Base-by-base conservation (phyloP, 345 rosid genomes). In the Linum usitatissimum region DNA sequence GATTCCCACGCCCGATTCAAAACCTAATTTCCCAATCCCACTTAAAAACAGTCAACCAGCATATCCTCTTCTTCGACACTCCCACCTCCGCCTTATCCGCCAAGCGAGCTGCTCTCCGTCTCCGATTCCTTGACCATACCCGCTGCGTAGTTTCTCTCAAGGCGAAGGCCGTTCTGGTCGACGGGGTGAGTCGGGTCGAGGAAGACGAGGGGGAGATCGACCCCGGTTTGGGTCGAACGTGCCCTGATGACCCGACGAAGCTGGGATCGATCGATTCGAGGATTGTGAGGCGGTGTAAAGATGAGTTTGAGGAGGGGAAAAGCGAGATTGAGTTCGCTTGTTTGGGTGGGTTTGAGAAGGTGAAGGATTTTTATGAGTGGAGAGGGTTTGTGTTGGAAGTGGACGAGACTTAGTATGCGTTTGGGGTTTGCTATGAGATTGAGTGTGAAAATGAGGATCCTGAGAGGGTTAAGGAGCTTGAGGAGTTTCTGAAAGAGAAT, bases 201-300 rank as follows among this genome's bases (percentile, higher is more conserved):
- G 95, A 92, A 71, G 93, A 89, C 61, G 95, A 85, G 73, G 98
- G 87, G 72, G 90, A 92, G 1, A 53, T 89, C 42, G 88, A 87
- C 1, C 75, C 70, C 0, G 67, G 4, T 3, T 13, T 65, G 3
- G 90, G 72, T 0, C 66, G 75, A 30, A 78, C 75, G 18, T 87
- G 89, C 62, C 83, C 78, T 15, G 78, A 70, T 0, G 78, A 82
- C 0, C 84, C 90, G 9, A 54, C 17, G 0, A 82, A 70, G 78
- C 63, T 92, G 42, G 66, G 66, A 4, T 65, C 55, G 39, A 40
- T 76, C 9, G 83, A 72, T 6, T 83, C 86, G 34, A 77, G 95
- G 88, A 70, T 92, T 64, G 49, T 85, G 70, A 69, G 66, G 70
- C 78, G 94, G 79, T 84, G 82, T 53, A 75, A 34, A 34, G 95